Evolutionary conservation across 805 yeast species (phyloP), one percentile per base, ranked within the genome.

Genomic region (Zygosaccharomyces bailii): DNA sequence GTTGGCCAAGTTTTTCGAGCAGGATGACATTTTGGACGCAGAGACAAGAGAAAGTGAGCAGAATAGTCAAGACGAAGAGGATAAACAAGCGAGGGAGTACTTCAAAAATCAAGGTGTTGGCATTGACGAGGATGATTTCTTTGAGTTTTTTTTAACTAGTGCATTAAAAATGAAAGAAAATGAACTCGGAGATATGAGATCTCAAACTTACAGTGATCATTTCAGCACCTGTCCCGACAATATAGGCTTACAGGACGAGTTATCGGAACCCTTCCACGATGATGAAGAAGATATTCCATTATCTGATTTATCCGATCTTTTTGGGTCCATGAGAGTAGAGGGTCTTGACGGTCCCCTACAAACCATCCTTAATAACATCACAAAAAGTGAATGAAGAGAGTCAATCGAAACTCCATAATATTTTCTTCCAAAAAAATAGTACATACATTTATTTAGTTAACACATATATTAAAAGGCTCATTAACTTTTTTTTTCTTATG

Each of bases 41-140:
- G 16, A n/a, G 4, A 14, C 17, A 7, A 13, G n/a, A 5, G 31
- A 42, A 6, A 39, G 25, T 7, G 19, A 27, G 16, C 30, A 38
- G 13, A 7, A 27, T 4, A 56, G 53, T 8, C 48, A 47, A 9
- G 23, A 29, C 7, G 56, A 50, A 1, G 60, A 56, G 7, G 61
- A 65, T 29, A 53, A 53, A 9, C 56, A 54, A 25, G 67, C 61
- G 0, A 42, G 51, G 24, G 50, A 57, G 16, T 65, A 63, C 30
- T 57, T 71, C 32, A 45, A 56, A n/a, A 34, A 54, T 1, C 69
- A 68, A 40, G 65, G 65, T 8, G 57, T 70, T 13, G 75, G 69
- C 42, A 76, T 81, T 6, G 79, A 78, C 53, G 86, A 80, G 52
- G 87, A 82, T 56, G 87, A 82, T 54, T 82, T 82, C 55, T 78